A percentile compares a stretch with the other conserved stretches of the same genome.
These are phyloP conservation scores for Barnettozyma pratensis DNA, from an alignment of 805 yeast genomes.

Conservation along the genomic window DNA sequence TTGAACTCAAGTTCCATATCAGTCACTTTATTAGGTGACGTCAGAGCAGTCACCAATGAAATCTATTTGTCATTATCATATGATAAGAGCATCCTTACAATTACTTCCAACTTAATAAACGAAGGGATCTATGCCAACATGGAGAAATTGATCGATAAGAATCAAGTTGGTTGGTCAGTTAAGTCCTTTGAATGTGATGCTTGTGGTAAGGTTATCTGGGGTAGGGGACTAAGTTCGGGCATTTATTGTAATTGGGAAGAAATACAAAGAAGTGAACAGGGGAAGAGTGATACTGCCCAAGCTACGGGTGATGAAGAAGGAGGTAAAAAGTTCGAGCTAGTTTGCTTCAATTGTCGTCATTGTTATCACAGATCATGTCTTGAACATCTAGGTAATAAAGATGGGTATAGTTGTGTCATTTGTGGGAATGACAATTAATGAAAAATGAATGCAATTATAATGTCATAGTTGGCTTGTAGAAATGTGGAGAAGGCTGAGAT, in stretches of 20 bases:
- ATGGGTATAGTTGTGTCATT: slow-evolving; percentile 32
- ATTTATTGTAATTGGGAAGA: slow-evolving; percentile 57
- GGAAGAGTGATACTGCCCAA: slow-evolving; percentile 24
- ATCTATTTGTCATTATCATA: slow-evolving; percentile 59
- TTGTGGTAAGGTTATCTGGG: slow-evolving; percentile 74
- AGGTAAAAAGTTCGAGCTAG: slow-evolving; percentile 28
- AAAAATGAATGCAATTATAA: background rate
- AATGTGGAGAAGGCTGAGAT: background rate
- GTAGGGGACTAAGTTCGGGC: slow-evolving; percentile 47
- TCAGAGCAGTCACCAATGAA: slow-evolving; percentile 55
- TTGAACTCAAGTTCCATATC: slow-evolving; percentile 42
- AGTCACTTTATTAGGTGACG: slow-evolving; percentile 51
- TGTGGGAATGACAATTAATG: slow-evolving; percentile 25
- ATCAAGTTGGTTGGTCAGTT: slow-evolving; percentile 61
- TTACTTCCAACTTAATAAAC: slow-evolving; percentile 51
- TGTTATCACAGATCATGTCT: slow-evolving; percentile 59
- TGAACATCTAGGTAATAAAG: slow-evolving; percentile 37
- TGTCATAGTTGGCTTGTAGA: too few relatives aligned
- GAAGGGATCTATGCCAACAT: slow-evolving; percentile 48
- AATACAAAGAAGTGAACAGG: slow-evolving; percentile 17
- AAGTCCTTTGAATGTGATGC: slow-evolving; percentile 58
- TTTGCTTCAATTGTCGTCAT: slow-evolving; percentile 61
- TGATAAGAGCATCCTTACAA: slow-evolving; percentile 50
- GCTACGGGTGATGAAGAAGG: slow-evolving; percentile 1
- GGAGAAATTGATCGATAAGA: slow-evolving; percentile 34